Percentiles rank a stretch among this genome's conserved stretches.
Evolutionary conservation across 192 early-diverging fungal genomes (phyloP).

Genomic region (Backusella sp.): DNA sequence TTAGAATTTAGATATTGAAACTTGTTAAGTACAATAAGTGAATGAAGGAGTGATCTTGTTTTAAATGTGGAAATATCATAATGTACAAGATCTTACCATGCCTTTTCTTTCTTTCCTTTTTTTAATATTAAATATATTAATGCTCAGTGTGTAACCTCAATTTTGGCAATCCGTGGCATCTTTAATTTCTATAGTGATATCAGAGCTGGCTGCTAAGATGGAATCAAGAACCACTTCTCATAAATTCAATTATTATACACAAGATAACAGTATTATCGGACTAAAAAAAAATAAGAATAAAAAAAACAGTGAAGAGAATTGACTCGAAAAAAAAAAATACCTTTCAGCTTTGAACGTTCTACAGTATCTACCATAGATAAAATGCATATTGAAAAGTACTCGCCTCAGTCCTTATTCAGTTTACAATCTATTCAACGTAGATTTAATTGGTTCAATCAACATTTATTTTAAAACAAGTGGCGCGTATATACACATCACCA

Average conservation of each 20-base stretch:
- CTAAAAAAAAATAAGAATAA: too few species aligned
- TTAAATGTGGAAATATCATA: background rate
- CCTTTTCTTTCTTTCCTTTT: background rate
- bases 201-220: background rate
- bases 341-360: too few species aligned
- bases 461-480: background rate
- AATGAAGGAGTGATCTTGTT: background rate
- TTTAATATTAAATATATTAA: background rate
- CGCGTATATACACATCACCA: background rate
- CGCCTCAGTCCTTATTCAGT: background rate
- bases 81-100: background rate
- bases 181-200: background rate
- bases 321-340: too few species aligned
- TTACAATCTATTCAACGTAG: background rate
- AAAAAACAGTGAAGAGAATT: too few species aligned
- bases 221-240: background rate
- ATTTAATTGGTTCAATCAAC: background rate
- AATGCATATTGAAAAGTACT: background rate
- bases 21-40: background rate
- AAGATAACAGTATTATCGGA: too few species aligned
- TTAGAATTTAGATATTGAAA: background rate
- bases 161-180: background rate
- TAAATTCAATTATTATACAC: background rate
- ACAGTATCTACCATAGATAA: background rate
- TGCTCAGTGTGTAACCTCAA: background rate